Conservation (phyloP, 495 filamentous ascomycete species). For the Cudoniella acicularis region DNA sequence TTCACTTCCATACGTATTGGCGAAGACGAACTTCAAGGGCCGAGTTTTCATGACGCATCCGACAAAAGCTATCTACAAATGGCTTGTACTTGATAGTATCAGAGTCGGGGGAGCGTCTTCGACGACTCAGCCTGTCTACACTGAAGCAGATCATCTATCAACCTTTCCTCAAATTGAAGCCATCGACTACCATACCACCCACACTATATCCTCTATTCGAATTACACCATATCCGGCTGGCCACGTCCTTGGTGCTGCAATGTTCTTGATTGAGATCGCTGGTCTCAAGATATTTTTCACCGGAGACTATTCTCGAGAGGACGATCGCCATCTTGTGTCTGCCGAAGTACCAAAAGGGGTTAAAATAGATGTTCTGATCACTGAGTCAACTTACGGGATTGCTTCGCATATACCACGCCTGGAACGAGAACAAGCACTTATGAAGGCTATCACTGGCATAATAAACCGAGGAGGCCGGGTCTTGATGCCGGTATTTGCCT, state of each 20-base stretch:
- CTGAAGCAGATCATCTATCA: constrained; percentile 87
- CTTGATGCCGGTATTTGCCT: constrained; percentile 91
- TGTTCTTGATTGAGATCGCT: constrained; percentile 96
- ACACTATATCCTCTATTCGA: constrained; percentile 91
- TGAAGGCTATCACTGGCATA: constrained; percentile 90
- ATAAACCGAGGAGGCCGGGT: constrained; percentile 88
- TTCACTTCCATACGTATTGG: constrained; percentile 91
- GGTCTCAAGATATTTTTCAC: constrained; percentile 96
- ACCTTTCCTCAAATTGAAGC: constrained; percentile 93
- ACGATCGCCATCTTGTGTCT: constrained; percentile 90
- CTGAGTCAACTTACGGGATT: constrained; percentile 94
- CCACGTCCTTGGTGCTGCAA: constrained; percentile 95
- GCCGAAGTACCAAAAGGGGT: constrained; percentile 79
- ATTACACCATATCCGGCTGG: constrained; percentile 96
- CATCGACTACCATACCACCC: constrained; percentile 96
- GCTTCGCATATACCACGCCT: constrained; percentile 83
- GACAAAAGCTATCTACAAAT: constrained; percentile 99
- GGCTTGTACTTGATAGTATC: constrained; percentile 95
- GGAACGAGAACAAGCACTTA: constrained; percentile 86
- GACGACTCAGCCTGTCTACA: constrained; percentile 74
- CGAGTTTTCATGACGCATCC: constrained; percentile 99
- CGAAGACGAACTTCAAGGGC: constrained; percentile 96
- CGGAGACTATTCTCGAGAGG: constrained; percentile 92
- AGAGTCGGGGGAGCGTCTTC: constrained; percentile 80
- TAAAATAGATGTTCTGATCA: constrained; percentile 93